Base-by-base conservation (phyloP, 2,329 filamentous ascomycete genomes). In the Balansia obtecta region DNA sequence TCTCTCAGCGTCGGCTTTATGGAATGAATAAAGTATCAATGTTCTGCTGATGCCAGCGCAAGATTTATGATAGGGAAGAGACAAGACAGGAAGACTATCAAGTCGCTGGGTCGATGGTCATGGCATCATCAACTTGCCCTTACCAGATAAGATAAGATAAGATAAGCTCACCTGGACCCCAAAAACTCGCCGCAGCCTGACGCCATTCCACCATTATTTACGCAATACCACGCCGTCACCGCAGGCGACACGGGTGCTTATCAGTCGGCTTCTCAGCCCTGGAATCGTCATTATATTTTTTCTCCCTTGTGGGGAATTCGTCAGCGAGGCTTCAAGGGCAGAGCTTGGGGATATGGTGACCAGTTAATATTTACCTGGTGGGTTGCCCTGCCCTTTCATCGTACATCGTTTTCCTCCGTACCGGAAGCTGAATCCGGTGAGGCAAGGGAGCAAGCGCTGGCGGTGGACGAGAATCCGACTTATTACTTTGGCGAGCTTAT, bases 391-490 rank as follows among this genome's bases (percentile, higher is more conserved):
- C 39, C 5, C n/a, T 20, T 11, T 15, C 45, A 47, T 51, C 54
- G 66, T 67, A 67, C 65, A n/a, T 22, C 20, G 20, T 22, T 22
- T 22, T 22, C 2, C 20, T 22, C 20, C 20, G 20, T 22, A 22
- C 20, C 2, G 20, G 63, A 65, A 66, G 61, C 64, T 58, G 56
- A 61, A 67, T 64, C 66, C 65, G 62, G 54, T 64, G 61, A 43
- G 22, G n/a, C 41, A 11, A 43, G 41, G 12, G 30, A 34, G 43
- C 13, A 45, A 45, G 27, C 13, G 12, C 8, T 16, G 43, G 43
- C 30, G 43, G 18, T 20, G 5, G 30, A 45, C 43, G n/a, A 13
- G 5, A 43, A 13, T 20, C 18, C 41, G 18, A 15, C 41, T 43
- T 8, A 27, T 27, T 27, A 43, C 20, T 22, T 11, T 43, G 22